Percentiles rank a stretch among this genome's conserved stretches.
These are phyloP conservation scores for Cyberlindnera amylophila DNA, from an alignment of 805 yeast genomes.

Conservation along the genomic window DNA sequence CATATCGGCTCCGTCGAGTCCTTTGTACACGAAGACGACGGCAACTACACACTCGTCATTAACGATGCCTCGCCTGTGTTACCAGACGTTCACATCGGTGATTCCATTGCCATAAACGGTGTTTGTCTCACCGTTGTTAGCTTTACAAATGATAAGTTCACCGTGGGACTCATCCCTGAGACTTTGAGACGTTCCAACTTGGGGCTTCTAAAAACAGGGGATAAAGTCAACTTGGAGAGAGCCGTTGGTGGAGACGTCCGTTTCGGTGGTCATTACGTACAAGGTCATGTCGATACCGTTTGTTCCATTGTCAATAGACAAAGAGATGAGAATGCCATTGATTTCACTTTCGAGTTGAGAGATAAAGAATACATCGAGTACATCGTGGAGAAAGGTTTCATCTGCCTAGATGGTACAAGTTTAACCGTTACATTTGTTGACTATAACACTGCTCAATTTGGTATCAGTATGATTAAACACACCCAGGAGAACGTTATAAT, in stretches of 20 bases:
- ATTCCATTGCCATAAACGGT: slow-evolving; percentile 88
- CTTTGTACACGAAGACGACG: slow-evolving; percentile 59
- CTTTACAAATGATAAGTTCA: slow-evolving; percentile 58
- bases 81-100: slow-evolving; percentile 86
- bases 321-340: slow-evolving; percentile 68
- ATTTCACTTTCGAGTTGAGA: slow-evolving; percentile 68
- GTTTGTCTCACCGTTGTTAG: slow-evolving; percentile 89
- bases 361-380: slow-evolving; percentile 58
- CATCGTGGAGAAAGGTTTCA: slow-evolving; percentile 93
- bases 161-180: slow-evolving; percentile 91
- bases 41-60: slow-evolving; percentile 70
- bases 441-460: slow-evolving; percentile 50
- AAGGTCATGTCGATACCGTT: slow-evolving; percentile 90
- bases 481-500: slow-evolving; percentile 80
- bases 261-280: slow-evolving; percentile 96
- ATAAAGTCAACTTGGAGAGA: slow-evolving; percentile 81
- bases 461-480: slow-evolving; percentile 88
- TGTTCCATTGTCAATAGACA: slow-evolving; percentile 33
- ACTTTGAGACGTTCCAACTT: slow-evolving; percentile 79
- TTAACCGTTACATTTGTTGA: slow-evolving; percentile 83
- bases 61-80: slow-evolving; percentile 59
- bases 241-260: slow-evolving; percentile 81
- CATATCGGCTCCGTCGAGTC: slow-evolving; percentile 67
- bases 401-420: slow-evolving; percentile 90
- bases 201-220: slow-evolving; percentile 53